phyloP scores from a whole-genome alignment of 1,139 yeast species.

The Insectozyma bohioensis region DNA sequence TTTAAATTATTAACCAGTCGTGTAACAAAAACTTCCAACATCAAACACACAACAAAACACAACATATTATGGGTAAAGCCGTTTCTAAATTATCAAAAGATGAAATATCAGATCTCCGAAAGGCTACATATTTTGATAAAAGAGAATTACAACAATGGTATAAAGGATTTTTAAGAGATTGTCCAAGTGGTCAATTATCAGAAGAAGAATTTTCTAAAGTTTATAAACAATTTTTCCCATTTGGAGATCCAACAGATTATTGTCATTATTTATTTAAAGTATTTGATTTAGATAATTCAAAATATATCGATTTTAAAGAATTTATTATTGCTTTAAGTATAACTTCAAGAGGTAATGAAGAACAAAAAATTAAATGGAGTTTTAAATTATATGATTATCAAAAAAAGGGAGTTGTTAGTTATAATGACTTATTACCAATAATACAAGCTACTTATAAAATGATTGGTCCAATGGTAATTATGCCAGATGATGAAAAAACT shows the following conservation, averaged over 20 bases:
- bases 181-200: slow-evolving; percentile 87
- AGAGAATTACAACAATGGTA: slow-evolving; percentile 98
- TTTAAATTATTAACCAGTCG: no score
- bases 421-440: slow-evolving; percentile 76
- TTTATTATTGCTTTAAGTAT: slow-evolving; percentile 86
- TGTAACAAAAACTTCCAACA: no score
- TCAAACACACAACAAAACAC: no score
- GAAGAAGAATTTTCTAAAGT: slow-evolving; percentile 89
- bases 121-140: slow-evolving; percentile 88
- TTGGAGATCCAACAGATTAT: slow-evolving; percentile 94
- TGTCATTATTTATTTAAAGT: slow-evolving; percentile 86
- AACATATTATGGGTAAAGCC: slow-evolving; percentile 80
- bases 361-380: slow-evolving; percentile 86
- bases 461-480: slow-evolving; percentile 93
- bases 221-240: slow-evolving; percentile 95
- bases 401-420: slow-evolving; percentile 70
- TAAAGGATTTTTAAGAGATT: slow-evolving; percentile 90
- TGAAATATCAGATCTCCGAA: slow-evolving; percentile 78
- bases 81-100: slow-evolving; percentile 92
- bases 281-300: slow-evolving; percentile 80
- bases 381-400: slow-evolving; percentile 85
- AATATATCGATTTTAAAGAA: slow-evolving; percentile 87
- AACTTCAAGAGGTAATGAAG: slow-evolving; percentile 84
- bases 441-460: slow-evolving; percentile 86
- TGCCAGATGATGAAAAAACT: slow-evolving; percentile 89